phyloP scores from a whole-genome alignment of 495 filamentous ascomycete species.

The Penicillium herquei region DNA sequence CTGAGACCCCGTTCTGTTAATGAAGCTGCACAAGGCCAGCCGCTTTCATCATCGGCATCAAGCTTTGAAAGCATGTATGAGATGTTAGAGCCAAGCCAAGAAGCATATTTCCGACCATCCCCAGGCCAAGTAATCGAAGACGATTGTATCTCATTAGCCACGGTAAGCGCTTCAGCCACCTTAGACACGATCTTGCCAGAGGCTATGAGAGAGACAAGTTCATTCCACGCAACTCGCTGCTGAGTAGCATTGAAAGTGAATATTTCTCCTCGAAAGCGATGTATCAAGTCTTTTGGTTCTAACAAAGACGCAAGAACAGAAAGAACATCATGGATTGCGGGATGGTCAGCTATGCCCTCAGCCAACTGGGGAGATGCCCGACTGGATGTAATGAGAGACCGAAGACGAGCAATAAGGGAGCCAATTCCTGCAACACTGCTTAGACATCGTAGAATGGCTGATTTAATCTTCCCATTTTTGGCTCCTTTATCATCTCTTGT shows the following conservation, averaged over 20 bases:
- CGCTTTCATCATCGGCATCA: conserved; percentile 35
- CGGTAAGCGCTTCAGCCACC: conserved; percentile 71
- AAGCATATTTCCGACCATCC: conserved; percentile 59
- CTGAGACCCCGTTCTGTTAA: conserved; percentile 64
- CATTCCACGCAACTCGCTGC: conserved; percentile 61
- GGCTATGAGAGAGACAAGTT: conserved; percentile 62
- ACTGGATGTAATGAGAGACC: conserved; percentile 42
- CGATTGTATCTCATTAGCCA: conserved; percentile 36
- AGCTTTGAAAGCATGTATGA: conserved; percentile 46
- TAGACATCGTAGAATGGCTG: conserved; percentile 63
- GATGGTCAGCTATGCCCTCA: conserved; percentile 27
- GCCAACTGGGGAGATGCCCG: conserved; percentile 27
- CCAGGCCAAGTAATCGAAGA: conserved; percentile 59
- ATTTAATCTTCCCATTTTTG: conserved; percentile 31
- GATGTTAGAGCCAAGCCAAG: conserved; percentile 78
- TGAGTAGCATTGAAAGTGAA: conserved; percentile 27
- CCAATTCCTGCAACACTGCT: conserved; percentile 71
- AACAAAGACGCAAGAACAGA: conserved; percentile 56
- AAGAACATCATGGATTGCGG: conserved; percentile 37
- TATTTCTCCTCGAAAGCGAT: conserved; percentile 52
- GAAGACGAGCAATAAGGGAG: conserved; percentile 62
- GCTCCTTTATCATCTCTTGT: conserved; percentile 40
- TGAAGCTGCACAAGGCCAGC: conserved; percentile 55
- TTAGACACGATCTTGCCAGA: conserved; percentile 69
- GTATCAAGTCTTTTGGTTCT: conserved; percentile 50